Evolutionary conservation across 2,329 filamentous ascomycete species (phyloP), one percentile per base, ranked within the genome.

Genomic region (Scedosporium aurantiacum): DNA sequence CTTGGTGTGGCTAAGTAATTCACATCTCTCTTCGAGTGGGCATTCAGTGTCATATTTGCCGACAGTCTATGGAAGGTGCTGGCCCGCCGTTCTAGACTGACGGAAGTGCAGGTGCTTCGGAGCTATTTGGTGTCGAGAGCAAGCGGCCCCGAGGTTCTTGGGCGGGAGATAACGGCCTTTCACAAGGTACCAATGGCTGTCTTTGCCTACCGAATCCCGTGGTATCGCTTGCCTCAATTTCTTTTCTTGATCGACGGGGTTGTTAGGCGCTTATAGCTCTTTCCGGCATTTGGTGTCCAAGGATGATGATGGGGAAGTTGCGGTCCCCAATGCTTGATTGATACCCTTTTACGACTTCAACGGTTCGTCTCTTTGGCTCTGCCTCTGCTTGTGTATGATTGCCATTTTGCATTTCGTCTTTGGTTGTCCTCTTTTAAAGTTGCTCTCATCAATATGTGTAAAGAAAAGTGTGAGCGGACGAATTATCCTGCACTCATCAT

Each of bases 1-100:
- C 67, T 82, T 47, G 76, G 71, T 56, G 68, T 68, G 52, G 63
- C 69, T 43, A 65, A 69, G 32, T 73, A 62, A 65, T 47, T 6
- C 27, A 7, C 52, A 41, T n/a, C 27, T 52, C 23, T 14, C 40
- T 8, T 55, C 68, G 63, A 68, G 61, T 61, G 63, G 57, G 27
- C 58, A 14, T 28, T 25, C 32, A 28, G 28, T 28, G 61, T 16
- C 4, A 2, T 41, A 21, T 28, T 28, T 8, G 18, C 28, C 1
- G 23, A 8, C 12, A 40, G 25, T 32, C n/a, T 7, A 16, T 3
- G 43, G 43, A 47, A 47, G 25, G 58, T 45, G 47, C 58, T 52
- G 58, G 45, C 25, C 47, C 47, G 45, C n/a, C 28, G n/a, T 23
- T 37, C 28, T 45, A 4, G 12, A 21, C 16, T 47, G 7, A 28